A percentile compares a stretch with the other conserved stretches of the same genome.
phyloP scores from a whole-genome alignment of 2,329 filamentous ascomycete species.

The Colletotrichum godetiae region DNA sequence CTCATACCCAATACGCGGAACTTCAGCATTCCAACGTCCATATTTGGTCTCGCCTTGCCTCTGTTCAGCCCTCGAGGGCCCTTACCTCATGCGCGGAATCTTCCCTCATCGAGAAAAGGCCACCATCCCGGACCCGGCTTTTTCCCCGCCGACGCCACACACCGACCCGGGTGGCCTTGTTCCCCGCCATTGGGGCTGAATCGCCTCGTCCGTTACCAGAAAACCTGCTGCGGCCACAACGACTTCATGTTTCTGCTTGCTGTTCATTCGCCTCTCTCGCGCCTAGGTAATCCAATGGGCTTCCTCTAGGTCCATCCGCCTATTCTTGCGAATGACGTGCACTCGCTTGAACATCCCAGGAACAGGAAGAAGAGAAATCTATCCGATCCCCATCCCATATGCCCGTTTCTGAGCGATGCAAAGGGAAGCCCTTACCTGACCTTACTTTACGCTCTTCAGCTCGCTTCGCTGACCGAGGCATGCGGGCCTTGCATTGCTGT shows the following conservation, averaged over 20 bases:
- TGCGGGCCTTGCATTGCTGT: neutral
- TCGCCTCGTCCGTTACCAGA: conserved; percentile 18
- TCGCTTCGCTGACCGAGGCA: conserved; percentile 9
- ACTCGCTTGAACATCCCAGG: neutral
- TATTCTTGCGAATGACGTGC: neutral
- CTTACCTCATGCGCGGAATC: neutral
- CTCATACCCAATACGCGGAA: neutral
- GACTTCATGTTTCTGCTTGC: neutral
- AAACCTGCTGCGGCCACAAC: conserved; percentile 27
- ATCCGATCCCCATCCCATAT: neutral
- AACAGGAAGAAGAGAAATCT: neutral
- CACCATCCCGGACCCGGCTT: conserved; percentile 6
- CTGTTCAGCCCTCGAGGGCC: neutral
- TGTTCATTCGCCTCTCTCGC: neutral
- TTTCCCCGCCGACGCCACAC: neutral
- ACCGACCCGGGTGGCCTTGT: neutral
- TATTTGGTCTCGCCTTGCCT: neutral
- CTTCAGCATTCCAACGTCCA: neutral
- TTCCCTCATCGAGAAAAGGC: neutral
- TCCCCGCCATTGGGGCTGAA: conserved; percentile 31
- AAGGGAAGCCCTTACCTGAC: neutral
- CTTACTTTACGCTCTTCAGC: neutral
- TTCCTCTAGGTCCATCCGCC: neutral
- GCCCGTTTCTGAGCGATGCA: neutral
- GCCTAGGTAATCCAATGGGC: neutral